phyloP scores from a whole-genome alignment of 371 early-diverging fungal species.

The Ordospora colligata region DNA sequence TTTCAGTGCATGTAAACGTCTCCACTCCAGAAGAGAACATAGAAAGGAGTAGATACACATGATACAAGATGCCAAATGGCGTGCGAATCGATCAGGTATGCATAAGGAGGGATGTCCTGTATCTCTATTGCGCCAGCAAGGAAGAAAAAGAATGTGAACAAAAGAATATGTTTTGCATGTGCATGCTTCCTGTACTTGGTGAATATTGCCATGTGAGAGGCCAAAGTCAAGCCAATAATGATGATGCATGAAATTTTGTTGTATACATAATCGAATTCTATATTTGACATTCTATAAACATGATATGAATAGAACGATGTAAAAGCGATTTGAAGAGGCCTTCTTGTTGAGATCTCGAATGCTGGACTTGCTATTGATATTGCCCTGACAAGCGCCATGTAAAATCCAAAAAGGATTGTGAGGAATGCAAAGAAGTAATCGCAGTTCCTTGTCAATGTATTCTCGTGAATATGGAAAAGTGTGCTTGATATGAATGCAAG shows the following conservation, averaged over 20 bases:
- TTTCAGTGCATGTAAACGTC: slow-evolving; percentile 20
- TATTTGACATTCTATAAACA: slow-evolving; percentile 41
- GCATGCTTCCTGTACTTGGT: background rate
- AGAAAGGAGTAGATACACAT: slow-evolving; percentile 25
- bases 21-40: slow-evolving; percentile 24
- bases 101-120: slow-evolving; percentile 45
- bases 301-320: slow-evolving; percentile 33
- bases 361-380: background rate
- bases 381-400: slow-evolving; percentile 22
- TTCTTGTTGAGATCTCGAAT: background rate
- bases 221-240: slow-evolving; percentile 14
- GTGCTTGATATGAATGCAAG: slow-evolving; percentile 46
- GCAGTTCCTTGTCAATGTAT: slow-evolving; percentile 30
- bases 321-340: background rate
- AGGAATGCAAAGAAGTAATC: slow-evolving; percentile 54
- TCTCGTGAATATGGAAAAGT: slow-evolving; percentile 54
- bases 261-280: slow-evolving; percentile 52
- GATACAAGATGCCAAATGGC: slow-evolving; percentile 50
- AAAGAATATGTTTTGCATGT: slow-evolving; percentile 17
- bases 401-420: slow-evolving; percentile 24
- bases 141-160: slow-evolving; percentile 29
- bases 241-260: slow-evolving; percentile 40
- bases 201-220: slow-evolving; percentile 17
- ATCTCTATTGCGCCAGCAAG: slow-evolving; percentile 40
- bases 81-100: slow-evolving; percentile 53